Evolutionary conservation across 129 eudicot genomes (phyloP).

Genomic region (Sambucus nigra): DNA sequence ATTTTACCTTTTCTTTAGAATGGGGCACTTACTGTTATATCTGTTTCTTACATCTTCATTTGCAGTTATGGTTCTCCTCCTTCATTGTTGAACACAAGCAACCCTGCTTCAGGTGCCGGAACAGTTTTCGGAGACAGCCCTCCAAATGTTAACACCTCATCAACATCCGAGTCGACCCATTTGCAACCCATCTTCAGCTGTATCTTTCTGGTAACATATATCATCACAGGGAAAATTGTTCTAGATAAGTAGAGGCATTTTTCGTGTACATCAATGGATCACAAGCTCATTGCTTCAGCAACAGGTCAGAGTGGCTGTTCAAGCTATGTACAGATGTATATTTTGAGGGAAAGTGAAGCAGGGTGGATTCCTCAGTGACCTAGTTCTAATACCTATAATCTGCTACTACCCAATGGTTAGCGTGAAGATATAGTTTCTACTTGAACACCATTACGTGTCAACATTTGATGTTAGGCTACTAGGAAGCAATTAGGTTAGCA

Average conservation of each 20-base stretch:
- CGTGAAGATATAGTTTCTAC: slow-evolving; percentile 5
- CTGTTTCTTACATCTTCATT: background rate
- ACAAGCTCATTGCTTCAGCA: slow-evolving; percentile 7
- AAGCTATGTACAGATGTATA: slow-evolving; percentile 21
- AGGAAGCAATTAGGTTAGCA: background rate
- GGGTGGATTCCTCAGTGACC: slow-evolving; percentile 3
- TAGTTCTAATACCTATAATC: background rate
- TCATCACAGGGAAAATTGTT: slow-evolving; percentile 16
- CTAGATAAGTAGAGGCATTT: slow-evolving; percentile 18
- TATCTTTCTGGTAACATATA: slow-evolving; percentile 21
- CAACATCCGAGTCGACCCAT: slow-evolving; percentile 32
- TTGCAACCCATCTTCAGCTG: slow-evolving; percentile 26
- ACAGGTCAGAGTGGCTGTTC: slow-evolving; percentile 15
- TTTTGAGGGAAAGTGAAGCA: slow-evolving; percentile 2
- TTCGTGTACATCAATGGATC: background rate
- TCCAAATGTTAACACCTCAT: slow-evolving; percentile 21
- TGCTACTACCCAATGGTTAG: background rate
- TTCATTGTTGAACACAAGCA: slow-evolving; percentile 29
- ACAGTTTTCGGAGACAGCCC: slow-evolving; percentile 59
- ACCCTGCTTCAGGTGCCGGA: slow-evolving; percentile 31
- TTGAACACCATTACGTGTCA: background rate
- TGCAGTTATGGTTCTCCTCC: slow-evolving; percentile 32
- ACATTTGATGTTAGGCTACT: background rate
- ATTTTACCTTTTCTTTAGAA: no score
- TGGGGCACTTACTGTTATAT: background rate